phyloP scores from a whole-genome alignment of 2,329 filamentous ascomycete species.

The Penicillium sp. region DNA sequence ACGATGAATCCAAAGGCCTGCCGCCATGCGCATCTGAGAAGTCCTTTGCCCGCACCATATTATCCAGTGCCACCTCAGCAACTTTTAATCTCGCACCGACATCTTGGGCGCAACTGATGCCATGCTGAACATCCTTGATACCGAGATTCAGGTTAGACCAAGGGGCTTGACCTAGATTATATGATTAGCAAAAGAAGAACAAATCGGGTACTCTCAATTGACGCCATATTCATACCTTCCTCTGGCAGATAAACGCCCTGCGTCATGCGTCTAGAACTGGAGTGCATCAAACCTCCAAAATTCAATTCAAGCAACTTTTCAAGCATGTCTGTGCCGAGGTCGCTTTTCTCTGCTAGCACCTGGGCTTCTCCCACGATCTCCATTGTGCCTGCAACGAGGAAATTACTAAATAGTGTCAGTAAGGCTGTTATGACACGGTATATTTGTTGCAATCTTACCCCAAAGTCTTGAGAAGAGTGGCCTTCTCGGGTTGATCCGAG shows the following conservation, averaged over 20 bases:
- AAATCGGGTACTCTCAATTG: background rate
- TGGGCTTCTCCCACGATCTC: slow-evolving; percentile 34
- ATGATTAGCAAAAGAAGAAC: background rate
- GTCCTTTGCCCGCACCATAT: slow-evolving; percentile 46
- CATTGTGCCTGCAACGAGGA: slow-evolving; percentile 23
- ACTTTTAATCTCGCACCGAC: slow-evolving; percentile 44
- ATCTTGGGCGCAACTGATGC: slow-evolving; percentile 46
- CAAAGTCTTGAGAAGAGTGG: slow-evolving; percentile 12
- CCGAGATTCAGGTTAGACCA: slow-evolving; percentile 53
- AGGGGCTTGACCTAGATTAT: slow-evolving; percentile 28
- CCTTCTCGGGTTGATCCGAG: slow-evolving; percentile 14
- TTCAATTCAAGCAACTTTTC: slow-evolving; percentile 32
- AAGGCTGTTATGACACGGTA: too few relatives aligned
- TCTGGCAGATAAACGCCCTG: slow-evolving; percentile 32
- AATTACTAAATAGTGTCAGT: slow-evolving; percentile 13
- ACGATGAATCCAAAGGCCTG: slow-evolving; percentile 50
- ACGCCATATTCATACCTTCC: slow-evolving; percentile 12
- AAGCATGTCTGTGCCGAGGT: slow-evolving; percentile 24
- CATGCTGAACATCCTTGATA: slow-evolving; percentile 54
- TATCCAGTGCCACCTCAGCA: slow-evolving; percentile 46
- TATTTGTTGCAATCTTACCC: slow-evolving; percentile 3
- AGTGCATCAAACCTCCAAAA: slow-evolving; percentile 29
- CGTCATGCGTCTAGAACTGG: slow-evolving; percentile 32
- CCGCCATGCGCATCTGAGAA: slow-evolving; percentile 37
- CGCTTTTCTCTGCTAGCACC: slow-evolving; percentile 34